A percentile compares a stretch with the other conserved stretches of the same genome.
These are phyloP conservation scores for Pseudopyricularia javanii DNA, from an alignment of 2,329 filamentous ascomycete genomes.

Conservation along the genomic window DNA sequence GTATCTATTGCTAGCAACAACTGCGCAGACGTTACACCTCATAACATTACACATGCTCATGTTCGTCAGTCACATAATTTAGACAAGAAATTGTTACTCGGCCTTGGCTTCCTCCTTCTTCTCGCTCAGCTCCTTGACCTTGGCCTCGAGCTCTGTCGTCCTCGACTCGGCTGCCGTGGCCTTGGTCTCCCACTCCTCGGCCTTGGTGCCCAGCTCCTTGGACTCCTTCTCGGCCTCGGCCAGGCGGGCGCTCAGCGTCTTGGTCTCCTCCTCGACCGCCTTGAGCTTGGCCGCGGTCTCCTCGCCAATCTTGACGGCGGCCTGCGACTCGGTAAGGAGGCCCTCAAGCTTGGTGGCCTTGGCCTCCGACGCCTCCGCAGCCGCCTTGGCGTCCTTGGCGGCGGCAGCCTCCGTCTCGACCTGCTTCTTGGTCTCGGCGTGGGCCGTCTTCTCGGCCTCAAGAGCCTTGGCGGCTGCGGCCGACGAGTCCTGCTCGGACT, in stretches of 20 bases:
- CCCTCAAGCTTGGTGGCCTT: conserved; percentile 1
- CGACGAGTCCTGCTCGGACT: background rate
- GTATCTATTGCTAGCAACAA: conserved; percentile 5
- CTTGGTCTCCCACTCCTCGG: conserved; percentile 1
- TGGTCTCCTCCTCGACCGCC: background rate
- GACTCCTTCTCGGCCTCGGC: conserved; percentile 1
- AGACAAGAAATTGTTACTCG: background rate
- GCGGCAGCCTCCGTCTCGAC: conserved; percentile 1
- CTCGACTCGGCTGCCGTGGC: background rate
- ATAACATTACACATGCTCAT: conserved; percentile 4
- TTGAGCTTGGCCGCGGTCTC: conserved; percentile 1
- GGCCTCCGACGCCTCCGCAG: background rate
- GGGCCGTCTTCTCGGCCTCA: background rate
- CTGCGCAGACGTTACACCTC: conserved; percentile 1
- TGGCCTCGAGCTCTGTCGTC: conserved; percentile 2
- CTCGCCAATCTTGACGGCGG: background rate
- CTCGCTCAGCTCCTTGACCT: conserved; percentile 1
- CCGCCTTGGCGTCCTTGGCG: background rate
- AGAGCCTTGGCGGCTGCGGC: background rate
- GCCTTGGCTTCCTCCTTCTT: conserved; percentile 2
- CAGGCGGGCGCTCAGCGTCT: background rate
- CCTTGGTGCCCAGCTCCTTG: background rate
- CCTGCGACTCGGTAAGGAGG: background rate
- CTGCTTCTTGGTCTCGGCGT: background rate
- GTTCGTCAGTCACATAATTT: background rate